Percentiles rank a stretch among this genome's conserved stretches.
These are phyloP conservation scores for Meyerozyma sp. DNA, from an alignment of 1,139 yeast species.

Conservation along the genomic window DNA sequence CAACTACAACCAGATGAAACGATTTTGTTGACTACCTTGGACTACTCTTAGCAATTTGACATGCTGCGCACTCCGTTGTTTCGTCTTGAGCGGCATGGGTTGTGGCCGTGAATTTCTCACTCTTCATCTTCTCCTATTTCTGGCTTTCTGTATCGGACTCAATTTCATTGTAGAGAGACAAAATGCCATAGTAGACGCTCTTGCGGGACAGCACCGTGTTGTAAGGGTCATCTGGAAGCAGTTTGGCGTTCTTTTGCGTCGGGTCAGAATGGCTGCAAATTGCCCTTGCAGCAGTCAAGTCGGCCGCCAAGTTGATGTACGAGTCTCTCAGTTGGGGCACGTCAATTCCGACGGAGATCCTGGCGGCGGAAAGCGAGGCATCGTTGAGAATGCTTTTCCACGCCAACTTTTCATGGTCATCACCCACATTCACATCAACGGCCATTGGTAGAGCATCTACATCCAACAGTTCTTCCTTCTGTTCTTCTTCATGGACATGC, in stretches of 20 bases:
- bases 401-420: background rate
- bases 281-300: constrained; percentile 22
- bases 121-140: no score
- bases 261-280: background rate
- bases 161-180: background rate
- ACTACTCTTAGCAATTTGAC: no score
- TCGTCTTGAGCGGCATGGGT: no score
- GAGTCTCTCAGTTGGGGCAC: constrained; percentile 14
- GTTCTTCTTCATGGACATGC: background rate
- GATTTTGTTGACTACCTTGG: no score
- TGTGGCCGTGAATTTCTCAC: no score
- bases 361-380: constrained; percentile 46
- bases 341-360: constrained; percentile 39
- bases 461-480: background rate
- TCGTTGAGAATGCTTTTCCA: constrained; percentile 24
- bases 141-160: no score
- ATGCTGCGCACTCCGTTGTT: no score
- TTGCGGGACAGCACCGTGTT: background rate
- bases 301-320: constrained; percentile 21
- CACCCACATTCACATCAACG: background rate
- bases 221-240: no score
- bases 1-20: no score
- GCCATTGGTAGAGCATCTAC: background rate
- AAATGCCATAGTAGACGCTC: background rate
- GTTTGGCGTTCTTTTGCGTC: background rate